Evolutionary conservation across 2,329 filamentous ascomycete species (phyloP).

Genomic region (Talaromyces sp.): DNA sequence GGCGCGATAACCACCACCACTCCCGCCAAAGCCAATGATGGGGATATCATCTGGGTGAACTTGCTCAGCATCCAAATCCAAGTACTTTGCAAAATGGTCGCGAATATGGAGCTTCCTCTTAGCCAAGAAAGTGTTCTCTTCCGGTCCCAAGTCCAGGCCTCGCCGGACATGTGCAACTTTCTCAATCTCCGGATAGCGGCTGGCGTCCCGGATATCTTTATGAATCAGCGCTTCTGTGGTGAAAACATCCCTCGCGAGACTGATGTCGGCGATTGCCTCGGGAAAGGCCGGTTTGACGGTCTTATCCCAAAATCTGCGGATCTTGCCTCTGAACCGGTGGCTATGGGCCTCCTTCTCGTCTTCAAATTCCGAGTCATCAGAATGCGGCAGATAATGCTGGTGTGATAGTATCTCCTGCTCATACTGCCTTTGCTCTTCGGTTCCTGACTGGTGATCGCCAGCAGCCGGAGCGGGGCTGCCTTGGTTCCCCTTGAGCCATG

Average conservation of each 20-base stretch:
- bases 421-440: slow-evolving; percentile 8
- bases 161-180: slow-evolving; percentile 7
- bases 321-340: not conserved
- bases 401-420: slow-evolving; percentile 6
- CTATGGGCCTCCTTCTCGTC: slow-evolving; percentile 2
- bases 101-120: slow-evolving; percentile 8
- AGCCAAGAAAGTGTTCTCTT: slow-evolving; percentile 6
- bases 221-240: slow-evolving; percentile 9
- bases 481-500: not conserved
- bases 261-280: slow-evolving; percentile 11
- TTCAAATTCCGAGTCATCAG: slow-evolving; percentile 2
- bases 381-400: slow-evolving; percentile 6
- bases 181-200: slow-evolving; percentile 4
- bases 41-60: slow-evolving; percentile 11
- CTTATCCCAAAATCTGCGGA: slow-evolving; percentile 6
- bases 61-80: slow-evolving; percentile 6
- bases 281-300: slow-evolving; percentile 12
- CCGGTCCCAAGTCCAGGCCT: not conserved
- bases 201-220: not conserved
- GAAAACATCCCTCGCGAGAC: slow-evolving; percentile 12
- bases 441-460: slow-evolving; percentile 5
- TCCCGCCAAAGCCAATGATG: slow-evolving; percentile 10
- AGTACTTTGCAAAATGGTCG: slow-evolving; percentile 7
- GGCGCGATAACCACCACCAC: slow-evolving; percentile 11
- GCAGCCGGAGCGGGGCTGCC: not conserved